Conservation (phyloP, 2,329 filamentous ascomycete genomes). For the Fusarium heterosporum region DNA sequence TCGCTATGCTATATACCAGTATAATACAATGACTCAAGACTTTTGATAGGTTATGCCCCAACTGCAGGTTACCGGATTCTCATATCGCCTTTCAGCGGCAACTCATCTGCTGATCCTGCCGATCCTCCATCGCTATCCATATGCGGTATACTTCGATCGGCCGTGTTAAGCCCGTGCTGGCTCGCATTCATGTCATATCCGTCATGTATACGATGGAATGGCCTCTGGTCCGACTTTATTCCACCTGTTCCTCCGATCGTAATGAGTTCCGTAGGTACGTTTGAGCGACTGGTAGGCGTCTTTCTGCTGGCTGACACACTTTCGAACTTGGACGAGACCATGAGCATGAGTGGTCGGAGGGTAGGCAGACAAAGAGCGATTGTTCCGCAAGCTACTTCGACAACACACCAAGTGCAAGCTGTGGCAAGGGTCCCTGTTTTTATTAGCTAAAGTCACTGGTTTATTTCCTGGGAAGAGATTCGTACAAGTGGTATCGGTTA, state of each 20-base stretch:
- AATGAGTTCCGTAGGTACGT: slow-evolving; percentile 7
- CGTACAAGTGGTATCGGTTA: slow-evolving; percentile 21
- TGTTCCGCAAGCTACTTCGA: slow-evolving; percentile 31
- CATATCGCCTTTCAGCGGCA: background rate
- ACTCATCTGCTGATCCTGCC: slow-evolving; percentile 5
- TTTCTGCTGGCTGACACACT: slow-evolving; percentile 2
- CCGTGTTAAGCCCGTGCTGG: background rate
- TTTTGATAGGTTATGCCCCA: too few species aligned
- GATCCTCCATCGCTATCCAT: slow-evolving; percentile 3
- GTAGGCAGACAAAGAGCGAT: slow-evolving; percentile 34
- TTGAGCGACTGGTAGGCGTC: background rate
- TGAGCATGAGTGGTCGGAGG: slow-evolving; percentile 26
- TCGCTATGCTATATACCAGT: too few species aligned
- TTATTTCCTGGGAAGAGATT: background rate
- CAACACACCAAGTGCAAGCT: slow-evolving; percentile 34
- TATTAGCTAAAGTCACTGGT: background rate
- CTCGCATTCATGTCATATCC: background rate
- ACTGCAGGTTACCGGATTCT: background rate
- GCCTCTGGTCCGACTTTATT: background rate
- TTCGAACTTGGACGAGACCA: slow-evolving; percentile 24
- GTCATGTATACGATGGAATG: slow-evolving; percentile 24
- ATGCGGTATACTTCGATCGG: background rate
- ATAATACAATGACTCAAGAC: too few species aligned
- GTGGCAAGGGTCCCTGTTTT: slow-evolving; percentile 32
- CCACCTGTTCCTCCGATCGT: slow-evolving; percentile 25